Evolutionary conservation across 768 basidiomycete genomes (phyloP).

Genomic region (Gymnopilus dilepis): DNA sequence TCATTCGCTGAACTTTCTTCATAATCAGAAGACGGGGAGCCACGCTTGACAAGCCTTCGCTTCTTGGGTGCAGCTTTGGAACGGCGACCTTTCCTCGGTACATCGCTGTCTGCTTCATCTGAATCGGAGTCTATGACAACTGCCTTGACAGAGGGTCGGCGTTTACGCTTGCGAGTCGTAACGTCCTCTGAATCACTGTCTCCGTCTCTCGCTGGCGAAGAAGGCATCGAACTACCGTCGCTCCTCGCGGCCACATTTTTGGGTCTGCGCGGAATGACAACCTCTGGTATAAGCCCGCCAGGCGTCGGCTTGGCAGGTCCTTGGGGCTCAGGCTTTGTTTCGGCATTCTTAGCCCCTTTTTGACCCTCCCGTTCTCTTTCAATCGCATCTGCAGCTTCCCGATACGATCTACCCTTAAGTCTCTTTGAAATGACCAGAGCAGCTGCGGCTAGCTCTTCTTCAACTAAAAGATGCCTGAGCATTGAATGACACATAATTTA

Average conservation of each 20-base stretch:
- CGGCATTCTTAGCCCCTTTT: conserved; percentile 6
- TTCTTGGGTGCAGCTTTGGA: conserved; percentile 29
- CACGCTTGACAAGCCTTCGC: conserved; percentile 22
- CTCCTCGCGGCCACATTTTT: conserved; percentile 26
- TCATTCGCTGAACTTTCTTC: conserved; percentile 44
- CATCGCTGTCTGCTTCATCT: conserved; percentile 41
- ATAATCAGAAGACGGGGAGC: conserved; percentile 46
- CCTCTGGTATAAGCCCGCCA: conserved; percentile 57
- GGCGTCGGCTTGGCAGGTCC: conserved; percentile 30
- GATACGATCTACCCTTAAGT: conserved; percentile 76
- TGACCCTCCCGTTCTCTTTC: conserved; percentile 25
- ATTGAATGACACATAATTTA: no score
- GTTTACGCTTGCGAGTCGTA: conserved; percentile 40
- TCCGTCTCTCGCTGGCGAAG: conserved; percentile 40
- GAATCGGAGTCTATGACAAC: conserved; percentile 63
- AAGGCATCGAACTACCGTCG: conserved; percentile 29
- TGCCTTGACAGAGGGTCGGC: conserved; percentile 44
- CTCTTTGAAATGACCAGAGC: conserved; percentile 62
- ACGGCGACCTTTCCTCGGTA: conserved; percentile 31
- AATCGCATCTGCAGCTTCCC: conserved; percentile 57
- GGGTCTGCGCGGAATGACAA: conserved; percentile 51
- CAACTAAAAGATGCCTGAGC: no score
- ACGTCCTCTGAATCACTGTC: conserved; percentile 44
- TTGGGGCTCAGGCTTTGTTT: conserved; percentile 10
- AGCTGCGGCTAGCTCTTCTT: conserved; percentile 55